Percentiles rank a stretch among this genome's conserved stretches.
Conservation (phyloP, 306 rosid species). For the Ormosia semicastrata region DNA sequence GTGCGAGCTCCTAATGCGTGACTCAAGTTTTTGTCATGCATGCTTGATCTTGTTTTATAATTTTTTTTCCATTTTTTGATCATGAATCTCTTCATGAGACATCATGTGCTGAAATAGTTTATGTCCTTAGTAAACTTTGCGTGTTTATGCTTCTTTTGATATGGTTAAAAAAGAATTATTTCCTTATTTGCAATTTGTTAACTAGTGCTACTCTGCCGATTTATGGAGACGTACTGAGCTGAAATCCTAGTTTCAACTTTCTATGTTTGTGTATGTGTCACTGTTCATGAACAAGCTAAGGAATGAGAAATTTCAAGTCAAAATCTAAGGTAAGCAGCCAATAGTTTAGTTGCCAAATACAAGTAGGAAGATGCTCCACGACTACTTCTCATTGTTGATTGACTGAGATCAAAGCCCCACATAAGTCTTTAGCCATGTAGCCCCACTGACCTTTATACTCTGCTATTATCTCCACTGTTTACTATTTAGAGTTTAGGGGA, state of each 20-base stretch:
- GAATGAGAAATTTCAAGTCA: slow-evolving; percentile 43
- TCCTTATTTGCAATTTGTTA: not conserved
- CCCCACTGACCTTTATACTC: not conserved
- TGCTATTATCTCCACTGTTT: not conserved
- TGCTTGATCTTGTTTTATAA: too few relatives aligned
- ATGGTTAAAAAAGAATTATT: not conserved
- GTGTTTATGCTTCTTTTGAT: not conserved
- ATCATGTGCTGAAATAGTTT: not conserved
- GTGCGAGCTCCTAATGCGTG: too few relatives aligned
- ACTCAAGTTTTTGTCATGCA: too few relatives aligned
- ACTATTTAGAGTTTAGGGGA: slow-evolving; percentile 15
- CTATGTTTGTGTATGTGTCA: not conserved
- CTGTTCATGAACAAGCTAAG: slow-evolving; percentile 40
- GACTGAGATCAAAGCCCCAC: slow-evolving; percentile 24
- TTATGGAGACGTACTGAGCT: not conserved
- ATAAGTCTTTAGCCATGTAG: not conserved
- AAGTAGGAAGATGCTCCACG: slow-evolving; percentile 25
- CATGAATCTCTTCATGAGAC: not conserved
- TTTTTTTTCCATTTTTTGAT: not conserved
- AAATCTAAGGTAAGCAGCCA: slow-evolving; percentile 32
- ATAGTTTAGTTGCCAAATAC: slow-evolving; percentile 33
- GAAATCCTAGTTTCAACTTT: not conserved
- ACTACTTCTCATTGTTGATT: slow-evolving; percentile 13
- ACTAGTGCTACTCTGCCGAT: not conserved
- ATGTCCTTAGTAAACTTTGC: not conserved